Base-by-base conservation (phyloP, 768 basidiomycete species). In the Fistulinella prunicolor region DNA sequence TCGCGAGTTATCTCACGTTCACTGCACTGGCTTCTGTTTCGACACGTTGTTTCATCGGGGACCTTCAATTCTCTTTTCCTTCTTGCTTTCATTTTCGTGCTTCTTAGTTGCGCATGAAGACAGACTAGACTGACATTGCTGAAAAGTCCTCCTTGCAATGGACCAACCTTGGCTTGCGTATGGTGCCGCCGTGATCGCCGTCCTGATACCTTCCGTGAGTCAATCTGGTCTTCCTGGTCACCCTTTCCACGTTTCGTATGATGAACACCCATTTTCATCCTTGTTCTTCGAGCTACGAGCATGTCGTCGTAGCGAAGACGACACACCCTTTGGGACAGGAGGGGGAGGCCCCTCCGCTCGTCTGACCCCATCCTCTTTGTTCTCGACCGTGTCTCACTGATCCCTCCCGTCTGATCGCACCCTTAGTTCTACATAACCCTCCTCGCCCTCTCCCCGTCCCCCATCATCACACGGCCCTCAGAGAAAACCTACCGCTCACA, bases 201-300 rank as follows among this genome's bases (percentile, higher is more conserved):
- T 62, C 38, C 43, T 55, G 8, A 40, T 65, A 49, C 59, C 65
- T 23, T 50, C 56, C 10, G 66, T 69, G 55, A 68, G 66, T 69
- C 23, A 12, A 24, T 19, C n/a, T 29, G 20, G 10, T 40, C n/a
- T 28, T 37, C 23, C 4, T 38, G n/a, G n/a, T n/a, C n/a, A n/a
- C 19, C 13, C 21, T 32, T 1, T 24, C 38, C 5, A 23, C 20
- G 6, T 39, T n/a, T 48, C 38, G 37, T 48, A 63, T 53, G 87
- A 88, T 87, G 84, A 80, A 71, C 56, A 68, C 72, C 73, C 71
- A 47, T 66, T 28, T 79, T 88, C 89, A 91, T 91, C 88, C 88
- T 91, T 91, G 88, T 91, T 90, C 88, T 90, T 86, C 74, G 89
- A 90, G 84, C 73, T 63, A 59, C 69, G 82, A 83, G 88, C 75